A percentile compares a stretch with the other conserved stretches of the same genome.
Evolutionary conservation across 306 rosid species (phyloP).

Genomic region (Lathyrus tuberosus): DNA sequence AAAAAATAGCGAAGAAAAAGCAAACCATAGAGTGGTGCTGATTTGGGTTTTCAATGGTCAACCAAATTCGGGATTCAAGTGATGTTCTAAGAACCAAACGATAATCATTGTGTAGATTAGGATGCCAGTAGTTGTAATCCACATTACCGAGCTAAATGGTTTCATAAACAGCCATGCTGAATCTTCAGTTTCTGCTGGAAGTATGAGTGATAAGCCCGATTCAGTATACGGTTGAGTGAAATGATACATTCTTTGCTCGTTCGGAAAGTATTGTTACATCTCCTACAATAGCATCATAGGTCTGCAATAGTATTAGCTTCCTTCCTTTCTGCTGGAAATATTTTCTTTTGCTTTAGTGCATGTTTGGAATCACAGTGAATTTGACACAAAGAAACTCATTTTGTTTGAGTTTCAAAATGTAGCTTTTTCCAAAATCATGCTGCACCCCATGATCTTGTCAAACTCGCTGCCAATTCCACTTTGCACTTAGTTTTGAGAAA

Average conservation of each 20-base stretch:
- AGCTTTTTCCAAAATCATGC: not conserved
- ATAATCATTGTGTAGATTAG: slow-evolving; percentile 58
- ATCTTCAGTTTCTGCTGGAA: slow-evolving; percentile 47
- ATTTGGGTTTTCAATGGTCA: slow-evolving; percentile 64
- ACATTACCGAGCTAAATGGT: slow-evolving; percentile 62
- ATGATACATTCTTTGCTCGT: slow-evolving; percentile 46
- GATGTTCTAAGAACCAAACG: slow-evolving; percentile 70
- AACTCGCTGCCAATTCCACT: not conserved
- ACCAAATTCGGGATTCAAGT: slow-evolving; percentile 50
- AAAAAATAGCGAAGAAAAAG: slow-evolving; percentile 64
- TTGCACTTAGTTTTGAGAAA: not conserved
- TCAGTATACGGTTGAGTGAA: slow-evolving; percentile 71
- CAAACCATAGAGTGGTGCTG: slow-evolving; percentile 65
- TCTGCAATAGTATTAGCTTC: slow-evolving; percentile 40
- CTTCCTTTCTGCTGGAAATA: not conserved
- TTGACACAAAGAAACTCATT: too few relatives aligned
- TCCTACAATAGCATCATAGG: slow-evolving; percentile 58
- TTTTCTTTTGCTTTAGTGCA: not conserved
- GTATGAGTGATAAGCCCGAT: slow-evolving; percentile 56
- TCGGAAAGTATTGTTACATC: slow-evolving; percentile 61
- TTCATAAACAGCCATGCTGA: slow-evolving; percentile 57
- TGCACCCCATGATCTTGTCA: not conserved
- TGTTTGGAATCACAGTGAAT: not conserved
- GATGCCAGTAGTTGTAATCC: slow-evolving; percentile 49
- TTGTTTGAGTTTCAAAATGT: not conserved